These are phyloP conservation scores for Amylocarpus encephaloides DNA, from an alignment of 2,329 filamentous ascomycete genomes.

Conservation along the genomic window DNA sequence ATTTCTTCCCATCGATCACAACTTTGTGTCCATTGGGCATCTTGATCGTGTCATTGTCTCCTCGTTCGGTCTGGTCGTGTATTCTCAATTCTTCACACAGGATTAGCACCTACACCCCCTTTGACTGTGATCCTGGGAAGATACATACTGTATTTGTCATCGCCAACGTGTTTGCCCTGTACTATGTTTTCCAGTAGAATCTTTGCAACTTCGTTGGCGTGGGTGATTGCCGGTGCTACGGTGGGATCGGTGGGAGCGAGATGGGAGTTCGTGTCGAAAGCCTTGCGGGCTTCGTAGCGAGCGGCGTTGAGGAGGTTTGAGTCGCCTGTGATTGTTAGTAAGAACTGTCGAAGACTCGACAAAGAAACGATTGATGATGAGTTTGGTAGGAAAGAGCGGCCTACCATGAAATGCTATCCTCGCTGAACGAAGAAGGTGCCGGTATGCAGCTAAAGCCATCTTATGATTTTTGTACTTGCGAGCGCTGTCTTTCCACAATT, in stretches of 20 bases:
- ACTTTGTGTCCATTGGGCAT: conserved; percentile 36
- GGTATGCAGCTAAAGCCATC: conserved; percentile 74
- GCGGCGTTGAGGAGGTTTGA: conserved; percentile 61
- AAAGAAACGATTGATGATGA: not conserved
- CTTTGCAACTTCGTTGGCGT: conserved; percentile 76
- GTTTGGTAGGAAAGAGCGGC: conserved; percentile 4
- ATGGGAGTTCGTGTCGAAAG: conserved; percentile 63
- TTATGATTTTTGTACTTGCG: conserved; percentile 1
- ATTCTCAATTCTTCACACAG: conserved; percentile 65
- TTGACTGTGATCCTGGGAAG: not conserved
- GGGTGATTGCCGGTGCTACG: conserved; percentile 58
- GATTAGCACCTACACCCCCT: not conserved
- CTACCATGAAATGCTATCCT: conserved; percentile 78
- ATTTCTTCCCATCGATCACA: conserved; percentile 29
- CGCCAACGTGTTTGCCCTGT: conserved; percentile 57
- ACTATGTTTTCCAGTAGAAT: conserved; percentile 82
- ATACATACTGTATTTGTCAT: conserved; percentile 55
- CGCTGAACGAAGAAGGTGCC: conserved; percentile 73
- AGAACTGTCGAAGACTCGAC: not conserved
- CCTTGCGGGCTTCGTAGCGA: conserved; percentile 61
- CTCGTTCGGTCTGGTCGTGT: conserved; percentile 83
- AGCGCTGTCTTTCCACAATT: conserved; percentile 13
- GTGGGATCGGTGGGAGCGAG: conserved; percentile 53
- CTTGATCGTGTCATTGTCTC: conserved; percentile 89
- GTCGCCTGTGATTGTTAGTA: conserved; percentile 53